phyloP scores from a whole-genome alignment of 768 basidiomycete species.

The Tulasnella sp. region DNA sequence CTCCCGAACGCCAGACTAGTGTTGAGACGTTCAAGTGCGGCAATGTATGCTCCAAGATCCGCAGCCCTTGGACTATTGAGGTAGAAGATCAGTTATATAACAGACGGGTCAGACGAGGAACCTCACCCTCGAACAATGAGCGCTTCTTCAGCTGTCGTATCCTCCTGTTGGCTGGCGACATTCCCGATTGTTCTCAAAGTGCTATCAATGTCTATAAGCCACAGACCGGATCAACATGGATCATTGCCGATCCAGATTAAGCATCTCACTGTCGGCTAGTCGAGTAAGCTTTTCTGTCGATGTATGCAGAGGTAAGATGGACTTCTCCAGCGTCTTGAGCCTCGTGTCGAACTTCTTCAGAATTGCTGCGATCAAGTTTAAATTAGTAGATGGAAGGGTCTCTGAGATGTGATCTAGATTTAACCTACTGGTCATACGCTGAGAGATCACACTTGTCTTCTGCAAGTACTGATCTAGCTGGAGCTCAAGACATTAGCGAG shows the following conservation, averaged over 20 bases:
- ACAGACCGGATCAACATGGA: no score
- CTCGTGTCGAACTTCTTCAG: slow-evolving; percentile 76
- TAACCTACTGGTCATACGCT: slow-evolving; percentile 68
- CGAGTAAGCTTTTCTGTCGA: slow-evolving; percentile 66
- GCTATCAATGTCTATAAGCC: slow-evolving; percentile 64
- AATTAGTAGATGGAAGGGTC: not conserved
- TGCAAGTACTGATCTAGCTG: slow-evolving; percentile 81
- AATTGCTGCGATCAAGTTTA: slow-evolving; percentile 46
- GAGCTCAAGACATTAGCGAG: not conserved
- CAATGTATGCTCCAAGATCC: slow-evolving; percentile 53
- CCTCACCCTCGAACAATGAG: slow-evolving; percentile 65
- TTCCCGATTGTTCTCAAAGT: slow-evolving; percentile 70
- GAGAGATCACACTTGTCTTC: slow-evolving; percentile 75
- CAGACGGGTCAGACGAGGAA: not conserved
- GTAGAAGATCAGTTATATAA: not conserved
- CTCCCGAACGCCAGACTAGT: slow-evolving; percentile 64
- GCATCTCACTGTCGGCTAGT: slow-evolving; percentile 61
- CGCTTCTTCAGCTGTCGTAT: slow-evolving; percentile 65
- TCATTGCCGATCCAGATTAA: no score
- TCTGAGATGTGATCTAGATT: not conserved
- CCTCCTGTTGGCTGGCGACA: slow-evolving; percentile 61
- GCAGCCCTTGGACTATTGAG: slow-evolving; percentile 52
- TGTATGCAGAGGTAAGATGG: slow-evolving; percentile 70
- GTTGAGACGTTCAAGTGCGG: slow-evolving; percentile 65
- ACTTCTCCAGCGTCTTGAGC: slow-evolving; percentile 72